Evolutionary conservation across 345 rosid species (phyloP), one percentile per base, ranked within the genome.

Genomic region (Schrenkiella parvula): DNA sequence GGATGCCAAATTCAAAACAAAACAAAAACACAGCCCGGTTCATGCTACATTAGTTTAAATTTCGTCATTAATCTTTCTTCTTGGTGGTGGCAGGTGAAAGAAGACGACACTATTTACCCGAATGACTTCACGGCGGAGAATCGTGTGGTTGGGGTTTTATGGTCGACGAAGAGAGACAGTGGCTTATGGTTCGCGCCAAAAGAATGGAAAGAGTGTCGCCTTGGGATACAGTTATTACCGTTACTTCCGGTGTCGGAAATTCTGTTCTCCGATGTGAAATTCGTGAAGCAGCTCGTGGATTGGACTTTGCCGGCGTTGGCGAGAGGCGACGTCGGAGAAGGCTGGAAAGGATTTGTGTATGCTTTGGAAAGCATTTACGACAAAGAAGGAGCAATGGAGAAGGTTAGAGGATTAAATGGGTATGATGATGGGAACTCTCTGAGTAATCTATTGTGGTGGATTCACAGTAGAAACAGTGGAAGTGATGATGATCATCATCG

Each of bases 81-180:
- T 34, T 72, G 75, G 19, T 90, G 95, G 93, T 90, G 97, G 88
- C 96, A 93, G 29, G 85, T 93, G 55, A 88, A 79, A 71, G 91
- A 86, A 75, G 85, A 68, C 2, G 91, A 64, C 28, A 8, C 37
- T 2, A 6, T 85, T 15, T 93, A 91, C 29, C 86, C 70, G 14
- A 71, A 69, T 42, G 91, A 87, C 8, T 93, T 93, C 84, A 84
- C 88, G 0, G 58, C 73, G 71, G 91, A 86, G 80, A 93, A 93
- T 80, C 85, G 91, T 44, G 78, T 91, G 46, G 90, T 91, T 12
- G 98, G 98, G 8, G 89, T 93, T 9, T 64, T 88, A 41, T 93
- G 98, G 97, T 81, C 95, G 37, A 93, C 84, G 61, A 93, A 91
- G 74, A 88, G 98, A 80, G 98, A 89, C 59, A 89, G 93, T 43